Evolutionary conservation across 495 filamentous ascomycete genomes (phyloP), one percentile per base, ranked within the genome.

Genomic region (Copromyces sp.): DNA sequence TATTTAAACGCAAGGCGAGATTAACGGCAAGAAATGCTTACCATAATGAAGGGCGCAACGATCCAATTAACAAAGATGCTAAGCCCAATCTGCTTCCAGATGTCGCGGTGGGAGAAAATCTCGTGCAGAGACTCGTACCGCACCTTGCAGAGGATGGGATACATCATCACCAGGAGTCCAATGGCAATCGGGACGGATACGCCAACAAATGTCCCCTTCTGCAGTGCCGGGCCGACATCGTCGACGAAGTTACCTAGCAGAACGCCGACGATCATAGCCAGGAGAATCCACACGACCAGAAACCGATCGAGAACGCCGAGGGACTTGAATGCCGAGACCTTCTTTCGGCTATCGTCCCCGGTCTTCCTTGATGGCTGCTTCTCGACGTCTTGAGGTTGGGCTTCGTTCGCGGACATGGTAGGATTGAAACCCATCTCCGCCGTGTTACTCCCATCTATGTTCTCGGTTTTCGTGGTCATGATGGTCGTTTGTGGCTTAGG

Each of bases 131-230:
- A 87, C 80, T 97, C 94, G 80, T 88, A 96, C 41, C 89, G 88
- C n/a, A 97, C 90, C 81, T 97, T 97, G 87, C 94, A 95, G 29
- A 97, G 84, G 73, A 96, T 96, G 0, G 94, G 94, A 76, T 96
- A 97, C 94, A 97, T 97, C 93, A 97, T 97, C 38, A 95, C 88
- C 9, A 97, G 86, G 24, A 97, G 84, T 14, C 94, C 94, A 73
- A 95, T 81, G 0, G 93, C 93, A 65, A 96, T 95, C 0, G 93
- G 93, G 8, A 94, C 76, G 17, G 90, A 92, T 38, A 96, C 93
- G 2, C 87, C 89, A 7, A 85, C 87, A 80, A 96, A 94, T 45
- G 86, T 86, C 0, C 93, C 92, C 70, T 86, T 87, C 73, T 94
- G 88, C 45, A 95, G 82, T 14, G 88, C 87, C 2, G 84, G 85